Base-by-base conservation (phyloP, 768 basidiomycete genomes). In the Udeniomyces megalosporus region DNA sequence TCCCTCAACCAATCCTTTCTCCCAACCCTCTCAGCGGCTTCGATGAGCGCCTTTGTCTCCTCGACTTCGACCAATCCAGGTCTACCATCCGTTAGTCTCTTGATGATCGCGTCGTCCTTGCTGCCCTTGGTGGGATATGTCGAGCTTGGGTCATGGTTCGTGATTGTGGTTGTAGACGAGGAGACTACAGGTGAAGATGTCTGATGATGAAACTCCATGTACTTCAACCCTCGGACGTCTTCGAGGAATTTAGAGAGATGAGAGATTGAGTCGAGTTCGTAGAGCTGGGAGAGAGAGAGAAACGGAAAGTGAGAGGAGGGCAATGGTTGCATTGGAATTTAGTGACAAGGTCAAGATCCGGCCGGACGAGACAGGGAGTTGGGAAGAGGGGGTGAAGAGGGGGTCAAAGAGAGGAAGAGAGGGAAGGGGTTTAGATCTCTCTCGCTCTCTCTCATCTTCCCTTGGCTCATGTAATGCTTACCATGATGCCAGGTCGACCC, bases 131-230 rank as follows among this genome's bases (percentile, higher is more conserved):
- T 11, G 29, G n/a, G 24, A n/a, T 11, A 20, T 28, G 44, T 17
- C 12, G 20, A 17, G 22, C 28, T 29, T 1, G 50, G 28, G 8
- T 7, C 15, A 22, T 31, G 10, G 50, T 48, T 31, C 28, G 31
- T 14, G 34, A 14, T 14, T 2, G 24, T 3, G 4, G 12, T 1
- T 5, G 42, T 11, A 17, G 42, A 7, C 35, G 17, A 5, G 24
- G 35, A 29, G 24, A 50, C 12, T 11, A 62, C 32, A 24, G 61
- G 46, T 4, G 46, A 42, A 6, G 61, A 48, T 7, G 48, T 35
- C 0, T 57, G 54, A 20, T 62, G 61, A 24, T 62, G 61, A n/a
- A 57, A 62, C n/a, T 62, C 61, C 26, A 62, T 54, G 28, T 62
- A 62, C 22, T 57, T 57, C n/a, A 62, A 55, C 29, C 54, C 61